These are phyloP conservation scores for Teunomyces panamensis DNA, from an alignment of 805 yeast genomes.

Conservation along the genomic window DNA sequence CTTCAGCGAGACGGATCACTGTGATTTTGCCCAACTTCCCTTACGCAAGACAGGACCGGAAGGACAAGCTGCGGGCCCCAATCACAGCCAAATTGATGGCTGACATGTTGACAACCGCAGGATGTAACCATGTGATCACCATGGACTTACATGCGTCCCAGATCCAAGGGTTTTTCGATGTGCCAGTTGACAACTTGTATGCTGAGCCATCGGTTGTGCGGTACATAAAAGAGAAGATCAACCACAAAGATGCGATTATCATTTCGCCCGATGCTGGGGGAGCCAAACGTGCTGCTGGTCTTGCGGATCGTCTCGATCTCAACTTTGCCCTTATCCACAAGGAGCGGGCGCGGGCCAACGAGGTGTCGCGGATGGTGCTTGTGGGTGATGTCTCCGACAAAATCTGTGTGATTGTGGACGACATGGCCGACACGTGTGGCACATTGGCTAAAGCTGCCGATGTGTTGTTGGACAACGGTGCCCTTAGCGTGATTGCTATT, in stretches of 20 bases:
- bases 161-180: slow-evolving; percentile 80
- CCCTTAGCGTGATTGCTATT: slow-evolving; percentile 72
- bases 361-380: slow-evolving; percentile 78
- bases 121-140: slow-evolving; percentile 82
- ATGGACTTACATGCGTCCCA: slow-evolving; percentile 90
- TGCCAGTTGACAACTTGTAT: slow-evolving; percentile 80
- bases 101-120: slow-evolving; percentile 77
- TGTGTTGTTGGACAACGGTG: slow-evolving; percentile 62
- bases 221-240: slow-evolving; percentile 63
- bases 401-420: slow-evolving; percentile 76
- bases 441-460: slow-evolving; percentile 83
- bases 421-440: slow-evolving; percentile 90
- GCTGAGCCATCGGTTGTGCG: slow-evolving; percentile 81
- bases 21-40: slow-evolving; percentile 83
- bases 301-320: slow-evolving; percentile 75
- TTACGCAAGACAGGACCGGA: slow-evolving; percentile 85
- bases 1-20: slow-evolving; percentile 78
- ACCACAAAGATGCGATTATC: slow-evolving; percentile 62
- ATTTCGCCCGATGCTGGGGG: slow-evolving; percentile 91
- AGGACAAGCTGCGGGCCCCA: slow-evolving; percentile 82
- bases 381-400: slow-evolving; percentile 82
- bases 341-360: slow-evolving; percentile 81
- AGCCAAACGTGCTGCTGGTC: slow-evolving; percentile 83
- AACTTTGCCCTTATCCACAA: slow-evolving; percentile 83
- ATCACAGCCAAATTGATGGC: slow-evolving; percentile 85